Conservation (phyloP, 179 eudicot species). For the Actinidia polygama region DNA sequence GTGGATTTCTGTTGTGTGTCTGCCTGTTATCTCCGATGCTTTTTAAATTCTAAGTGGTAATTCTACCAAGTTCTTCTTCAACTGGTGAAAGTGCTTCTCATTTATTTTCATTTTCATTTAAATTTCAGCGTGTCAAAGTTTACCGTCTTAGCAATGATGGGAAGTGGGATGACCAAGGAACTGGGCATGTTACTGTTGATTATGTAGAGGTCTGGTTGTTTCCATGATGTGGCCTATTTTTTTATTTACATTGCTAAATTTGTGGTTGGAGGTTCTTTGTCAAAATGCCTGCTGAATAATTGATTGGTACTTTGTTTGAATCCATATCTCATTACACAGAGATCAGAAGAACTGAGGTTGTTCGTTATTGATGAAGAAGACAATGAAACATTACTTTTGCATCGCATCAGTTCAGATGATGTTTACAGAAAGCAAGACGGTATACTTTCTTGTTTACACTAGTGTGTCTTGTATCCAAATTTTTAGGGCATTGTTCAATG, state of each 20-base stretch:
- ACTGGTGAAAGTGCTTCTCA: slow-evolving; percentile 2
- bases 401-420: slow-evolving; percentile 80
- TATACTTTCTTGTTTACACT: slow-evolving; percentile 29
- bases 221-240: not conserved
- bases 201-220: slow-evolving; percentile 73
- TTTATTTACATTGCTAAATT: not conserved
- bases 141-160: slow-evolving; percentile 91
- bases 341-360: slow-evolving; percentile 83
- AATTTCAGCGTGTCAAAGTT: slow-evolving; percentile 82
- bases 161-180: slow-evolving; percentile 99
- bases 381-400: slow-evolving; percentile 81
- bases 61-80: not conserved
- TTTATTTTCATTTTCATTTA: not conserved
- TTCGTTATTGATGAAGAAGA: slow-evolving; percentile 93
- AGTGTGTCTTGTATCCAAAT: not conserved
- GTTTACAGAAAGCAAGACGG: slow-evolving; percentile 97
- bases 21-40: not conserved
- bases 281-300: not conserved
- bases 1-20: not conserved
- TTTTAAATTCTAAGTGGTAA: not conserved
- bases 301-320: not conserved
- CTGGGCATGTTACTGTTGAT: slow-evolving; percentile 96
- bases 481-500: not conserved
- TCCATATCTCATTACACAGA: slow-evolving; percentile 41
- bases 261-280: not conserved